Evolutionary conservation across 2,329 filamentous ascomycete genomes (phyloP), one percentile per base, ranked within the genome.

Genomic region (Fonsecaea monophora): DNA sequence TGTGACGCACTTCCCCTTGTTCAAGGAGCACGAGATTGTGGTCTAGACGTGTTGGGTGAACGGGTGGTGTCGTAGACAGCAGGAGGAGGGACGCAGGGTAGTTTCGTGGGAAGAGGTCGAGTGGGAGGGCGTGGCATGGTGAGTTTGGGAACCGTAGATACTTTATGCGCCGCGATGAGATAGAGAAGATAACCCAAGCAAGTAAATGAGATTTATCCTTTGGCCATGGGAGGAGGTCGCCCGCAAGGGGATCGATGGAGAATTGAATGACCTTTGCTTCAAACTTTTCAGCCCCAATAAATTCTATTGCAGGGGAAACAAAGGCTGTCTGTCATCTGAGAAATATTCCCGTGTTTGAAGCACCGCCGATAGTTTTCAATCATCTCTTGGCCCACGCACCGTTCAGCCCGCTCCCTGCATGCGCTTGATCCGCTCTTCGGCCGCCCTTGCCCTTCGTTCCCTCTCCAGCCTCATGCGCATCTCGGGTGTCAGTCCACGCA

Each of bases 361-460:
- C 53, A n/a, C 8, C 32, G 18, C n/a, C 25, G 25, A 25, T 25
- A 4, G 25, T 30, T 35, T 30, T 18, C 21, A 56, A 37, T 10
- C 6, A 10, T 25, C 32, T 37, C 34, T n/a, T 21, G 21, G 40
- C 5, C 18, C 32, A 34, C 13, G 10, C 13, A n/a, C 38, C 4
- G 15, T 15, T 61, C 18, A 61, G 37, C 59, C 53, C 32, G 60
- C 57, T 6, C 64, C 80, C 73, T 87, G 85, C 85, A 92, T 83
- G 74, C 85, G 84, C 79, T 85, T 88, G 67, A 97, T 84, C 75
- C 94, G 87, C 81, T 94, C 94, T 79, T 98, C 95, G 0, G 94
- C 94, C 8, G 95, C 95, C 73, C 94, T 87, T 3, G 95, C 95
- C 75, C 94, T 89, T 73, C 93, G 84, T 80, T 99, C 95, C 72